Conservation (phyloP, 2,329 filamentous ascomycete species). For the Calonectria henricotiae region DNA sequence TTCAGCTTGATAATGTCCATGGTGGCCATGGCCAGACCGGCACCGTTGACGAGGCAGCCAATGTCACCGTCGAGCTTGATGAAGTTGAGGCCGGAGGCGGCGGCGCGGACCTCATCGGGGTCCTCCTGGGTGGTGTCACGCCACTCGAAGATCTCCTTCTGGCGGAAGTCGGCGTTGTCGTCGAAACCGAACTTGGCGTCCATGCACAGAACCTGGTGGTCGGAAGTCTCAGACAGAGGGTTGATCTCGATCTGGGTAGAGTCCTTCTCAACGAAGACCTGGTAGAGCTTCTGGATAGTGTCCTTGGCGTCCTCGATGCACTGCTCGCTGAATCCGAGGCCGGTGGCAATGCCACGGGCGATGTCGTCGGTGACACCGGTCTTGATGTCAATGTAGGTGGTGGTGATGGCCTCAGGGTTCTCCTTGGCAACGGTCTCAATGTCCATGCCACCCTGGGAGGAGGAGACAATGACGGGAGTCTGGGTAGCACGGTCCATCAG, state of each 20-base stretch:
- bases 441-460: slow-evolving; percentile 99
- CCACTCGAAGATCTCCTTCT: slow-evolving; percentile 96
- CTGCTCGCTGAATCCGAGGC: slow-evolving; percentile 98
- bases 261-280: slow-evolving; percentile 98
- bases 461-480: slow-evolving; percentile 95
- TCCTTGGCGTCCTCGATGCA: slow-evolving; percentile 96
- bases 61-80: slow-evolving; percentile 99
- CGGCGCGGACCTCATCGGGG: slow-evolving; percentile 96
- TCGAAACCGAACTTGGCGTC: slow-evolving; percentile 99
- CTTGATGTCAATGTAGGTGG: slow-evolving; percentile 95
- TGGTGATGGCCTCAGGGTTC: slow-evolving; percentile 94
- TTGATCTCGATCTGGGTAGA: slow-evolving; percentile 99
- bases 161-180: slow-evolving; percentile 98
- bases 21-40: slow-evolving; percentile 99
- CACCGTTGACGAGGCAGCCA: slow-evolving; percentile 98
- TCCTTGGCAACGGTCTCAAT: slow-evolving; percentile 99
- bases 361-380: slow-evolving; percentile 96
- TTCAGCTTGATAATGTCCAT: slow-evolving; percentile 99
- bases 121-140: slow-evolving; percentile 97
- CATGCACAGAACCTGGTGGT: slow-evolving; percentile 99
- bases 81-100: slow-evolving; percentile 96
- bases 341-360: slow-evolving; percentile 88
- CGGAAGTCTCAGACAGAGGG: slow-evolving; percentile 96
- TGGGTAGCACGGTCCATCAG: slow-evolving; percentile 97
- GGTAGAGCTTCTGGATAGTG: slow-evolving; percentile 99